A percentile compares a stretch with the other conserved stretches of the same genome.
Evolutionary conservation across 1,284 basidiomycete genomes (phyloP).

Genomic region (Microbotryomycetes sp.): DNA sequence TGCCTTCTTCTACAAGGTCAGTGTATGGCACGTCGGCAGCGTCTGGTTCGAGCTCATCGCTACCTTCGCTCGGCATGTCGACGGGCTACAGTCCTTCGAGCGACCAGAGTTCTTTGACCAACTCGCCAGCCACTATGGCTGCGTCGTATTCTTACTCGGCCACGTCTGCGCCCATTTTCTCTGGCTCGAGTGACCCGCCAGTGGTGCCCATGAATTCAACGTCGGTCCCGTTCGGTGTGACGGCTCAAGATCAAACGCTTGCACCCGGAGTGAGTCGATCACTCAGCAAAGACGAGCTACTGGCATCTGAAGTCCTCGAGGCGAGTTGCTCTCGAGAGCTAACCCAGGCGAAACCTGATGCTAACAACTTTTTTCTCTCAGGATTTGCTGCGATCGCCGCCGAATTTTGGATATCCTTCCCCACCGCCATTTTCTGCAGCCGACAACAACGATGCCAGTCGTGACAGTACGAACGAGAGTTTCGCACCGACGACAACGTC

Average conservation of each 20-base stretch:
- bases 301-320: conserved; percentile 28
- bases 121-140: not conserved
- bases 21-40: not conserved
- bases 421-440: not conserved
- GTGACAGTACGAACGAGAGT: conserved; percentile 14
- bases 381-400: conserved; percentile 10
- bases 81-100: not conserved
- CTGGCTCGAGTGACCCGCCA: not conserved
- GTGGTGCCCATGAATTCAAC: not conserved
- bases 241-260: conserved; percentile 1
- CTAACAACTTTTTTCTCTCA: not conserved
- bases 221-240: not conserved
- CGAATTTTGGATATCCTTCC: not conserved
- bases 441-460: not conserved
- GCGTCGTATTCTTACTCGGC: no score
- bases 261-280: conserved; percentile 4
- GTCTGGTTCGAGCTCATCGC: not conserved
- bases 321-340: not conserved
- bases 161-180: not conserved
- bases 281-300: conserved; percentile 26
- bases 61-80: not conserved
- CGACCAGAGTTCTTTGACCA: not conserved
- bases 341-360: not conserved
- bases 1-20: not conserved
- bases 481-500: not conserved